Conservation (phyloP, 2,329 filamentous ascomycete genomes). For the Basipetospora sp. region DNA sequence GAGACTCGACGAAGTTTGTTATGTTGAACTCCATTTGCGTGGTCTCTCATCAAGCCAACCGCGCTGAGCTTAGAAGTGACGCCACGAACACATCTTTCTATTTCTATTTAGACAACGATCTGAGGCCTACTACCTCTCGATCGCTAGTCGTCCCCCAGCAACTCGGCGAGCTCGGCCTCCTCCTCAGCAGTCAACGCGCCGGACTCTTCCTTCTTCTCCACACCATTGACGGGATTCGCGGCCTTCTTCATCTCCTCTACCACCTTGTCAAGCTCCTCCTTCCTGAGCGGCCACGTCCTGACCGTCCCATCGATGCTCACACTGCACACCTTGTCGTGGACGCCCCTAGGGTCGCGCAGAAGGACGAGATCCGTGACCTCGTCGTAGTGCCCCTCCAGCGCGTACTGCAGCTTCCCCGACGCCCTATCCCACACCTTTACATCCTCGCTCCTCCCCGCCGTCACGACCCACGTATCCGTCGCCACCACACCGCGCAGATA, state of each 20-base stretch:
- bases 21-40: no score
- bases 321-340: slow-evolving; percentile 48
- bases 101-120: no score
- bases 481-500: slow-evolving; percentile 76
- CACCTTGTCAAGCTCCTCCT: slow-evolving; percentile 37
- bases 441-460: slow-evolving; percentile 81
- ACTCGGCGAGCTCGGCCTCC: slow-evolving; percentile 76
- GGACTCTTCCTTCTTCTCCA: slow-evolving; percentile 31
- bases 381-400: slow-evolving; percentile 74
- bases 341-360: slow-evolving; percentile 26
- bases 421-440: slow-evolving; percentile 75
- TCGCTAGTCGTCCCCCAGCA: slow-evolving; percentile 54
- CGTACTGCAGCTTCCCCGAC: slow-evolving; percentile 58
- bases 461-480: slow-evolving; percentile 64
- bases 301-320: slow-evolving; percentile 84
- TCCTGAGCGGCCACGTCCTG: slow-evolving; percentile 64
- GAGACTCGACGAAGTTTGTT: no score
- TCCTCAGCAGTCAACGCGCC: slow-evolving; percentile 68
- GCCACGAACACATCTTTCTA: no score
- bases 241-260: slow-evolving; percentile 31
- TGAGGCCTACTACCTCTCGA: no score
- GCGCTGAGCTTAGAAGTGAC: no score
- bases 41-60: no score
- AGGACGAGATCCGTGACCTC: slow-evolving; percentile 74
- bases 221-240: slow-evolving; percentile 34